phyloP scores from a whole-genome alignment of 2,329 filamentous ascomycete species.

The Pseudogymnoascus sp. region DNA sequence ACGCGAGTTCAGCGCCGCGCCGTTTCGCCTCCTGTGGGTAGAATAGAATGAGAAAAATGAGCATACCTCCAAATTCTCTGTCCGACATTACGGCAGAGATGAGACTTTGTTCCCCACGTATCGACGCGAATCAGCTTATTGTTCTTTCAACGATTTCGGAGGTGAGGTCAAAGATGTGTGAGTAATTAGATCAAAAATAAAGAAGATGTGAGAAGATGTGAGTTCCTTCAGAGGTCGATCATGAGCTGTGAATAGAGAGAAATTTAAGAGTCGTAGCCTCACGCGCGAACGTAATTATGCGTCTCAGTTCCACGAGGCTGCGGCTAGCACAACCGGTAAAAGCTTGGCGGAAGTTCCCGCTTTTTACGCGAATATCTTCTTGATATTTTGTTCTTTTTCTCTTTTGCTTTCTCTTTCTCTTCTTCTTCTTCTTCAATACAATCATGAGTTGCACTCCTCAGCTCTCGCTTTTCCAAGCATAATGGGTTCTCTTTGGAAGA shows the following conservation, averaged over 20 bases:
- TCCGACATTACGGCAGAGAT: conserved; percentile 46
- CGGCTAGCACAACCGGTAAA: conserved; percentile 4
- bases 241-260: background rate
- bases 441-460: background rate
- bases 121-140: conserved; percentile 2
- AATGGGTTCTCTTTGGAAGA: background rate
- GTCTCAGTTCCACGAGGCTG: background rate
- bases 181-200: background rate
- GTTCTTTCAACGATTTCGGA: background rate
- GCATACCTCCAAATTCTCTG: conserved; percentile 57
- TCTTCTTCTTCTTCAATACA: background rate
- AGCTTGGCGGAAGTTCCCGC: conserved; percentile 4
- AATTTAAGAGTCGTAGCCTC: conserved; percentile 4
- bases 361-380: conserved; percentile 5
- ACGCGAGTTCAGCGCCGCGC: background rate
- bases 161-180: background rate
- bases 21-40: background rate
- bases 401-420: background rate
- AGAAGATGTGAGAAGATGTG: background rate
- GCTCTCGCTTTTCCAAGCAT: background rate
- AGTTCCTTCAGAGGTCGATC: background rate
- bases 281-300: conserved; percentile 5
- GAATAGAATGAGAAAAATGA: conserved; percentile 13
- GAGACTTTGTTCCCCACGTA: conserved; percentile 5
- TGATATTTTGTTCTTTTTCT: conserved; percentile 4